A percentile compares a stretch with the other conserved stretches of the same genome.
phyloP scores from a whole-genome alignment of 164 flowering plant species.

The Litsea cubeba region DNA sequence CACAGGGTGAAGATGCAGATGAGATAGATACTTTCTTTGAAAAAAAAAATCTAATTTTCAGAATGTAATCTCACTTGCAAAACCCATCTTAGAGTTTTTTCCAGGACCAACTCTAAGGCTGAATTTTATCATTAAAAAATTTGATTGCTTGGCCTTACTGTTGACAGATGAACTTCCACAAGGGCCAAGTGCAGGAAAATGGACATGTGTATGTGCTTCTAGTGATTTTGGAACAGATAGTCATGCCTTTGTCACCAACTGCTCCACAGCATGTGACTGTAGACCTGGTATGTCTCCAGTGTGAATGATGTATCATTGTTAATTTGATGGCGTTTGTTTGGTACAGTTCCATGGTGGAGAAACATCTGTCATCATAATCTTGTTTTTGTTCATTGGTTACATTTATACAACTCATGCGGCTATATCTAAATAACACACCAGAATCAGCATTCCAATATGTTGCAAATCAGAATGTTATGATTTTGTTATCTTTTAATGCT shows the following conservation, averaged over 20 bases:
- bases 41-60: too few relatives aligned
- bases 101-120: too few relatives aligned
- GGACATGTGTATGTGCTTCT: constrained; percentile 16
- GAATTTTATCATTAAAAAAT: too few relatives aligned
- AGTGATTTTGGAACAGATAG: background rate
- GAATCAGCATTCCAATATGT: background rate
- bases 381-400: background rate
- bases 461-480: background rate
- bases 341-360: background rate
- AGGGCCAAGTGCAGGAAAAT: constrained; percentile 1
- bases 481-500: background rate
- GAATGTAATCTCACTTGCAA: too few relatives aligned
- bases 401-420: background rate
- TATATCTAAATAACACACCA: background rate
- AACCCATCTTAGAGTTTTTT: too few relatives aligned
- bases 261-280: constrained; percentile 16
- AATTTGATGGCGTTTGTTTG: background rate
- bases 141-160: background rate
- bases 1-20: too few relatives aligned
- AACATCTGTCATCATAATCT: too few relatives aligned
- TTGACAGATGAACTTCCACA: constrained; percentile 8
- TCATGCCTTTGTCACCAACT: constrained; percentile 5
- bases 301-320: background rate
- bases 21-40: too few relatives aligned
- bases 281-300: constrained; percentile 5